Conservation (phyloP, 2,329 filamentous ascomycete species). For the Sclerotinia glacialis region DNA sequence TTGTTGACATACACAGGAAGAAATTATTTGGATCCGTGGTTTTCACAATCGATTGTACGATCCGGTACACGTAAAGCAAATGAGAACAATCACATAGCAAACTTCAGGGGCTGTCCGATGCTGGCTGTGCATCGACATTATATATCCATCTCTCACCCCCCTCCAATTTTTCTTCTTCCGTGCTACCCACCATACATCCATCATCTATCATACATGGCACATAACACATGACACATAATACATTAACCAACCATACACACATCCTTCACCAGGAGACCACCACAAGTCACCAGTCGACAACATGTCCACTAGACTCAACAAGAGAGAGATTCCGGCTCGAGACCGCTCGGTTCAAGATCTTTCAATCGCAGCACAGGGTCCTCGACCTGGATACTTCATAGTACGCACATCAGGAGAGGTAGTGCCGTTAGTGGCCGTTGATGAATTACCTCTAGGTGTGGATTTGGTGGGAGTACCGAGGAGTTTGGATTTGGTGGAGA, state of each 20-base stretch:
- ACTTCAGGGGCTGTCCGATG: not conserved
- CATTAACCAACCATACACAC: not conserved
- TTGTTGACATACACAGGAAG: not conserved
- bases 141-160: not conserved
- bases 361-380: not conserved
- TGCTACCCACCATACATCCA: slow-evolving; percentile 1
- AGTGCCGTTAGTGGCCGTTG: slow-evolving; percentile 54
- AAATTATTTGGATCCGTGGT: not conserved
- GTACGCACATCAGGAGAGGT: slow-evolving; percentile 45
- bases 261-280: not conserved
- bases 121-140: not conserved
- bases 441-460: slow-evolving; percentile 48
- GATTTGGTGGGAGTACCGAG: slow-evolving; percentile 43
- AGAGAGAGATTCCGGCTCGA: not conserved
- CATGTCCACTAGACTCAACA: slow-evolving; percentile 1
- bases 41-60: not conserved
- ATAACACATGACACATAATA: not conserved
- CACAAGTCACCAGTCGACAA: not conserved
- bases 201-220: no score
- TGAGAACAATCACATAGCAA: not conserved
- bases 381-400: slow-evolving; percentile 44
- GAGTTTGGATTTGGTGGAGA: slow-evolving; percentile 30
- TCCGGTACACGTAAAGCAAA: not conserved
- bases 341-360: not conserved
- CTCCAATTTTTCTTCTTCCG: not conserved